A percentile compares a stretch with the other conserved stretches of the same genome.
Evolutionary conservation across 1,139 yeast genomes (phyloP).

Genomic region (Meyerozyma sp.): DNA sequence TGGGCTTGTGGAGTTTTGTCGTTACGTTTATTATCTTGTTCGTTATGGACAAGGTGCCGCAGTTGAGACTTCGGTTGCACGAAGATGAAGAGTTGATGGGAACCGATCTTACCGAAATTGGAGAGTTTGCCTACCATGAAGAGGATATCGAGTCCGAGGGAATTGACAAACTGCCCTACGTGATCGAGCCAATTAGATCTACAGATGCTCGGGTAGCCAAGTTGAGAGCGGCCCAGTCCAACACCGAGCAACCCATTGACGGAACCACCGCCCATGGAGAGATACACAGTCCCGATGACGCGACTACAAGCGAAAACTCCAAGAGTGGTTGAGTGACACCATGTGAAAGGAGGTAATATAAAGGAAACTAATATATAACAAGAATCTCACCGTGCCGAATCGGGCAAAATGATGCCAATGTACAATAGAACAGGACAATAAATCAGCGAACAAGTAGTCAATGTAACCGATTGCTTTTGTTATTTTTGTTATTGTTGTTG

Average conservation of each 20-base stretch:
- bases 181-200: slow-evolving; percentile 74
- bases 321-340: neutral
- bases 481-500: too few relatives aligned
- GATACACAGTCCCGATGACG: slow-evolving; percentile 1
- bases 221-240: slow-evolving; percentile 22
- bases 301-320: slow-evolving; percentile 1
- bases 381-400: neutral
- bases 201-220: slow-evolving; percentile 38
- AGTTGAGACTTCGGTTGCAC: slow-evolving; percentile 74
- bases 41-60: slow-evolving; percentile 75
- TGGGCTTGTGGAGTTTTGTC: slow-evolving; percentile 74
- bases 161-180: slow-evolving; percentile 39
- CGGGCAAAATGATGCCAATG: neutral
- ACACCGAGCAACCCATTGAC: slow-evolving; percentile 6
- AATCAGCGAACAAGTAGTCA: neutral
- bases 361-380: too few relatives aligned
- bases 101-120: slow-evolving; percentile 83
- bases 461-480: neutral
- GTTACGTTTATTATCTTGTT: slow-evolving; percentile 70
- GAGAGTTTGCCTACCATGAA: slow-evolving; percentile 74
- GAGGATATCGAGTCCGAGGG: slow-evolving; percentile 29
- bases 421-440: neutral
- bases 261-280: slow-evolving; percentile 1
- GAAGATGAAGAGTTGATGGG: slow-evolving; percentile 91
- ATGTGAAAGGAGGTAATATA: neutral